Evolutionary conservation across 805 yeast genomes (phyloP), one percentile per base, ranked within the genome.

Genomic region (Cyberlindnera suaveolens): DNA sequence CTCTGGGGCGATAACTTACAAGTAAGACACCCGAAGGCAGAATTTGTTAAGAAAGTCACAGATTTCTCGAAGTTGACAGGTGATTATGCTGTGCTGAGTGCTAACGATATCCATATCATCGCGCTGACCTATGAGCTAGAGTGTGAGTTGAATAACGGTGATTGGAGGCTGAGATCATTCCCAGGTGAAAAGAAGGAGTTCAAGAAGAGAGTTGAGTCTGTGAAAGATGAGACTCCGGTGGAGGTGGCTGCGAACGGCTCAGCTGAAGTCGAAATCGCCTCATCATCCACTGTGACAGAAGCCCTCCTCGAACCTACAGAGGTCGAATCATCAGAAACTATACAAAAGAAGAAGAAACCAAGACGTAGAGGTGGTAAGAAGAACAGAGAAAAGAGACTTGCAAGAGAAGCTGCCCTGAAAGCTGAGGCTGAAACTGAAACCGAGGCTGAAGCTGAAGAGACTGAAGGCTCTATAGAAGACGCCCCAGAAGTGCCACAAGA

Each of bases 51-150:
- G 47, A 75, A 73, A 47, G 95, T 89, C 9, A 67, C 75, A 6
- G 79, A 74, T 5, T 91, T 93, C 66, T 82, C 98, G 11, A 82
- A 76, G 56, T 67, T 84, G 39, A 90, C 98, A 1, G 99, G 99
- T 61, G 99, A 93, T 68, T 85, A 71, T 51, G 68, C 85, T 4
- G 99, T 91, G 4, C 72, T 93, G 44, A 86, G 96, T 51, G 76
- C 81, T 32, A 90, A 95, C 50, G 99, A 93, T 82, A 68, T 93
- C 31, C 96, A 90, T 58, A 83, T 93, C 44, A 72, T 95, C 47
- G 98, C 99, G 0, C 71, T 93, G 52, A 79, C 96, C 1, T 90
- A 88, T 59, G 97, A 93, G 60, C 64, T 93, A 40, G 96, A 90
- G 50, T 69, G 71, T 42, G 91, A 87, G 60, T 52, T 72, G 43